Conservation (phyloP, 1,139 yeast genomes). For the Suhomyces atakaporum region DNA sequence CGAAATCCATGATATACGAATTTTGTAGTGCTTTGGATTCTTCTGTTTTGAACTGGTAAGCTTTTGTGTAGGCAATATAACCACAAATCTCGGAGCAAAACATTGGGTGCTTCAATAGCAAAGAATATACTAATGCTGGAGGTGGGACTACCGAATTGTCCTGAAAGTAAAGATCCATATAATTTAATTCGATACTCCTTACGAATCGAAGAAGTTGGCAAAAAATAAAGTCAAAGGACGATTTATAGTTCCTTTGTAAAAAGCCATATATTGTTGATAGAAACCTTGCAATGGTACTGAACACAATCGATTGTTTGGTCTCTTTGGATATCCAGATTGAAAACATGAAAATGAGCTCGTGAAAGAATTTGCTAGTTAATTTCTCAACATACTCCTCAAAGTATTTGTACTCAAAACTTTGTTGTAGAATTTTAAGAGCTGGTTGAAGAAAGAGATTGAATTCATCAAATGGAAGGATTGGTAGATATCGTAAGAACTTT, state of each 20-base stretch:
- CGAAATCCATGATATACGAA: conserved; percentile 57
- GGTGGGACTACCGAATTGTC: conserved; percentile 34
- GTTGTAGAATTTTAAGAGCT: neutral
- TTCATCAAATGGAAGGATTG: conserved; percentile 5
- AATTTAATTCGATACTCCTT: conserved; percentile 11
- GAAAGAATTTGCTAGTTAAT: conserved; percentile 5
- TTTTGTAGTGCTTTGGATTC: conserved; percentile 46
- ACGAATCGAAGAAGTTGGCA: conserved; percentile 16
- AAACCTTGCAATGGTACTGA: conserved; percentile 12
- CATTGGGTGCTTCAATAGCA: conserved; percentile 45
- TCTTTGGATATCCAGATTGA: conserved; percentile 4
- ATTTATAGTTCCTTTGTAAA: conserved; percentile 4
- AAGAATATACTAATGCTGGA: conserved; percentile 36
- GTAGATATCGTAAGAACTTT: conserved; percentile 14
- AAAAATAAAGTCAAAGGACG: conserved; percentile 2
- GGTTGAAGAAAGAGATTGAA: conserved; percentile 7
- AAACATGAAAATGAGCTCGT: conserved; percentile 7
- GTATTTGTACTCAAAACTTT: neutral
- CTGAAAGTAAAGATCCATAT: conserved; percentile 16
- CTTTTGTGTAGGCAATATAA: conserved; percentile 49
- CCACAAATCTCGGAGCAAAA: conserved; percentile 51
- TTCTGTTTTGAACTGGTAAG: conserved; percentile 28
- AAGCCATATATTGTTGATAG: conserved; percentile 13
- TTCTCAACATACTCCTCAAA: neutral
- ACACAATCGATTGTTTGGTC: neutral